These are phyloP conservation scores for Begonia peltatifolia DNA, from an alignment of 306 rosid species.

Conservation along the genomic window DNA sequence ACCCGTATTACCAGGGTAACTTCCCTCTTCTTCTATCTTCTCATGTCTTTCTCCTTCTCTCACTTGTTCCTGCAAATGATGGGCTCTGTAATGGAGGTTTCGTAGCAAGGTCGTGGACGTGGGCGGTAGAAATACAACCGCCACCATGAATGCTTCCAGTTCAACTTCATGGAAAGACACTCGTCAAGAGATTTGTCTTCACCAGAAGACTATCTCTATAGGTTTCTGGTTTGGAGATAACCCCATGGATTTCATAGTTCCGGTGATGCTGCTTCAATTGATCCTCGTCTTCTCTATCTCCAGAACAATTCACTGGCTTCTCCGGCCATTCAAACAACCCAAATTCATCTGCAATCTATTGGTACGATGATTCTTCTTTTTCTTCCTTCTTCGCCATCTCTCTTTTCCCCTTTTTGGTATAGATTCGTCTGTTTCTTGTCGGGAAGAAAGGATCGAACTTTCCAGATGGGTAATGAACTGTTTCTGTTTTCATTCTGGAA, in stretches of 20 bases:
- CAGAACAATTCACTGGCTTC: conserved; percentile 16
- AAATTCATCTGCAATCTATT: conserved; percentile 28
- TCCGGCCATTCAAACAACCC: conserved; percentile 41
- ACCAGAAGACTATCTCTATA: conserved; percentile 3
- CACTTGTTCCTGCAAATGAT: not conserved
- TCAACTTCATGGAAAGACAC: no score
- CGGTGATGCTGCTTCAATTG: conserved; percentile 23
- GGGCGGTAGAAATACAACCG: no score
- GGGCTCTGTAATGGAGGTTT: no score
- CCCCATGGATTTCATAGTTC: conserved; percentile 23
- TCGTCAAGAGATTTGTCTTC: no score
- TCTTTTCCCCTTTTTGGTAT: not conserved
- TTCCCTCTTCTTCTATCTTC: not conserved
- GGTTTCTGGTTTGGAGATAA: conserved; percentile 24
- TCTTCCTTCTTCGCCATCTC: not conserved
- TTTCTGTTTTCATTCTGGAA: no score
- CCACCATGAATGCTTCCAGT: no score
- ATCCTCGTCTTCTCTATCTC: not conserved
- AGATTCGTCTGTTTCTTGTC: no score
- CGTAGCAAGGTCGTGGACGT: no score
- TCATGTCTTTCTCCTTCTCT: not conserved
- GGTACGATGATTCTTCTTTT: conserved; percentile 9
- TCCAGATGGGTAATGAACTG: no score
- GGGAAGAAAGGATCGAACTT: no score
- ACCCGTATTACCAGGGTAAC: no score